Evolutionary conservation across 73 alveolate species (phyloP).

Genomic region (Effrenium voratum): DNA sequence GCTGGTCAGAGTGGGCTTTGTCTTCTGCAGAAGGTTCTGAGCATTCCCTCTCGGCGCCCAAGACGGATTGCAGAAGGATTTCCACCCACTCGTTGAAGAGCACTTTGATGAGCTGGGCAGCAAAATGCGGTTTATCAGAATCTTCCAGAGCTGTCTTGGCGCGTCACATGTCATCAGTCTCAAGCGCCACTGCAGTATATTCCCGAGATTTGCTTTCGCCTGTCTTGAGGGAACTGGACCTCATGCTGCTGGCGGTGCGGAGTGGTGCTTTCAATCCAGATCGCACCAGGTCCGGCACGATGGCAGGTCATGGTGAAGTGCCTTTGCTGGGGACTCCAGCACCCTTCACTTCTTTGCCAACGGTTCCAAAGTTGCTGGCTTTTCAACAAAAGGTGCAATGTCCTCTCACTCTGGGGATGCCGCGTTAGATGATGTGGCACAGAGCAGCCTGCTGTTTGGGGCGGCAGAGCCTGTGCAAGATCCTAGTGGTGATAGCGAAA

Average conservation of each 20-base stretch:
- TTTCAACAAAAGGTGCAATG: not conserved
- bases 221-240: not conserved
- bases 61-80: not conserved
- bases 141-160: not conserved
- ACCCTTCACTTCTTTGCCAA: not conserved
- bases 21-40: not conserved
- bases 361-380: not conserved
- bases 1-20: not conserved
- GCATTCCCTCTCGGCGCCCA: not conserved
- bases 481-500: too few relatives aligned
- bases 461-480: not conserved
- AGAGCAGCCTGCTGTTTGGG: not conserved
- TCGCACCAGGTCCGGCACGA: not conserved
- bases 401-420: not conserved
- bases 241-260: not conserved
- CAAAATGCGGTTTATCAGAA: not conserved
- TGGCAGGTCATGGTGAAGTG: not conserved
- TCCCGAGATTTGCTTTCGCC: not conserved
- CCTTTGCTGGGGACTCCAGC: not conserved
- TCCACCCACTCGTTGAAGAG: not conserved
- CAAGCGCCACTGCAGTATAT: not conserved
- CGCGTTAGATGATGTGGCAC: not conserved
- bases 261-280: not conserved
- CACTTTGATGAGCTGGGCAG: not conserved
- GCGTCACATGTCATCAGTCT: not conserved